Evolutionary conservation across 495 filamentous ascomycete genomes (phyloP), one percentile per base, ranked within the genome.

Genomic region (Aspergillus sclerotioniger): DNA sequence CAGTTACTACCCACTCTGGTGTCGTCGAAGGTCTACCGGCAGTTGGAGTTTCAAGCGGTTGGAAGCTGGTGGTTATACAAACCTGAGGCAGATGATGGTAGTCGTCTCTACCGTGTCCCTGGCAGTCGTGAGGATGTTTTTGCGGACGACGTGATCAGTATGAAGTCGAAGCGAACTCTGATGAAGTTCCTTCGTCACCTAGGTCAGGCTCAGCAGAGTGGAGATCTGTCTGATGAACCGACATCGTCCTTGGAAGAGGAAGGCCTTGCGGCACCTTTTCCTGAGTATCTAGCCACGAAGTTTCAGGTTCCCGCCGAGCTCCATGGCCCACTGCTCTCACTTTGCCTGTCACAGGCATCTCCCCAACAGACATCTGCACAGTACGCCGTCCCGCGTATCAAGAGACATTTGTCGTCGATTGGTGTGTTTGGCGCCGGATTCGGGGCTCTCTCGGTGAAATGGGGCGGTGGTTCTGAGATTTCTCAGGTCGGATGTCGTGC

Each of bases 401-500:
- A 87, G 63, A 83, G 87, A 46, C 93, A 98, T 74, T 78, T 98
- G 17, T 78, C 85, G 12, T 96, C 92, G 3, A 90, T 96, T 64
- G 92, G 93, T 20, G 68, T 90, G 1, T 90, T 95, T 62, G 92
- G 92, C 0, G 83, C 88, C 53, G 91, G 91, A 6, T 96, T 97
- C 68, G 88, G 90, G 32, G 86, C 87, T 47, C 83, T 97, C 9
- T 77, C 93, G 57, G 86, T 92, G 10, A 96, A 94, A 74, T 98
- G 92, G 87, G 94, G 94, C 19, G 92, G 95, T 57, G 80, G 85
- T 9, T 87, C 91, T n/a, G 94, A 98, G 72, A 86, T 98, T 58
- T 82, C 90, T 17, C 94, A 98, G 67, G 91, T 97, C 10, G 90
- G 87, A 12, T 98, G 94, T 64, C 89, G 94, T 57, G 91, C 94